Base-by-base conservation (phyloP, 23 red algal species). In the Gracilaria caudata region DNA sequence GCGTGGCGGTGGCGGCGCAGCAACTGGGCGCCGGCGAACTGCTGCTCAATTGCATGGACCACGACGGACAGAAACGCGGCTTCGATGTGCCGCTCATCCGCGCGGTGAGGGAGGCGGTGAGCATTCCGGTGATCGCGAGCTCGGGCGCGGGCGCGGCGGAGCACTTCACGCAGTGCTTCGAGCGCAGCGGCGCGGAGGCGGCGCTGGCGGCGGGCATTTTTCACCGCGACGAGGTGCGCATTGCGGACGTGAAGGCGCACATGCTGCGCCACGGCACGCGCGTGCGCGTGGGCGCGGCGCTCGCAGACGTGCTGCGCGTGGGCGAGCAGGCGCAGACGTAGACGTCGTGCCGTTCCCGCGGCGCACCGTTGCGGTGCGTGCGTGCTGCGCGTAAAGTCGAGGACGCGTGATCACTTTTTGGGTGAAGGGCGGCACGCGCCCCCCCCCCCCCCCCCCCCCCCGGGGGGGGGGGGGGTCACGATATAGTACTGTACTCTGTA, bases 141-240 rank as follows among this genome's bases (percentile, higher is more conserved):
- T 91, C 87, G 33, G 96, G 96, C 32, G 96, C 96, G 5, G 96
- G 96, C 37, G 38, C 53, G 17, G 35, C 82, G 33, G 68, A 82
- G 64, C 96, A 98, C 78, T 98, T 98, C 74, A 87, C 86, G 4
- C 80, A 93, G 17, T 80, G 76, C 20, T 91, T 98, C 63, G 79
- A 77, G 24, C 37, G 14, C 37, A 94, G 86, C 9, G 92, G 51
- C 19, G 96, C 68, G 4, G 89, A 94, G 49, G 96, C 96, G 26
- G 96, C 92, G 63, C 80, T 98, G 5, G 96, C 96, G 19, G 96
- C 96, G 1, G 90, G 92, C 43, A 88, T 98, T 35, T 98, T 98
- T 77, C 96, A 98, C 68, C 86, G 92, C 21, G 81, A 60, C 21
- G 88, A 89, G 63, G 78, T 98, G 70, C 12, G 34, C 20, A 98